Conservation (phyloP, 2,329 filamentous ascomycete species). For the Cladosporium sp. region DNA sequence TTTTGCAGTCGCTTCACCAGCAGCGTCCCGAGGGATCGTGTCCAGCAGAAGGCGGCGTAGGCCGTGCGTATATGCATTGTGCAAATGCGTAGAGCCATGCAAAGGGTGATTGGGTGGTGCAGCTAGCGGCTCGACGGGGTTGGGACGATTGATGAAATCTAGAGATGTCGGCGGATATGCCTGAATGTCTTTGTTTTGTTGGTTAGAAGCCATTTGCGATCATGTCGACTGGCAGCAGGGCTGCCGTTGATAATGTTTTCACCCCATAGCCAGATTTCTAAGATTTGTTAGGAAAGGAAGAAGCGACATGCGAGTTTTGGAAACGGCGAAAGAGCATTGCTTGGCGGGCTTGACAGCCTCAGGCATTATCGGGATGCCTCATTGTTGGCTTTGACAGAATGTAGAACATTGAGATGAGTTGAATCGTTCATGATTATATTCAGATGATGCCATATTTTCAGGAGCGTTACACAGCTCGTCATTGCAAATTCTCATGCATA, state of each 20-base stretch:
- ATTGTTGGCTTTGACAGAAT: no score
- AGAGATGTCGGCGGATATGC: conserved; percentile 20
- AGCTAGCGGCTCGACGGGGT: conserved; percentile 33
- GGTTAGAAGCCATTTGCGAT: background rate
- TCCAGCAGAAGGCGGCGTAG: conserved; percentile 26
- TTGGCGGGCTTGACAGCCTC: background rate
- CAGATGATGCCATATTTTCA: no score
- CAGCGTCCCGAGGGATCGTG: conserved; percentile 29
- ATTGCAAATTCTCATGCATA: no score
- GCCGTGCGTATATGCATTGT: conserved; percentile 24
- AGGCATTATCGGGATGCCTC: no score
- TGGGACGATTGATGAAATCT: conserved; percentile 27
- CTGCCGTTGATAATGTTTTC: background rate
- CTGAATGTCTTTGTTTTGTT: conserved; percentile 5
- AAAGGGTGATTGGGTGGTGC: conserved; percentile 29
- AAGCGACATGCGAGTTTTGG: conserved; percentile 2
- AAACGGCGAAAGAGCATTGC: background rate
- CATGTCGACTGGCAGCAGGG: background rate
- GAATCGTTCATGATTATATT: no score
- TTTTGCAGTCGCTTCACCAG: conserved; percentile 29
- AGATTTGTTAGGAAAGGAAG: background rate
- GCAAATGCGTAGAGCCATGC: conserved; percentile 28
- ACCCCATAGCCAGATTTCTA: background rate
- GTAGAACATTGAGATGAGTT: no score
- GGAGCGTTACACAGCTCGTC: no score